Evolutionary conservation across 768 basidiomycete species (phyloP).

Genomic region (Trametes elegans): DNA sequence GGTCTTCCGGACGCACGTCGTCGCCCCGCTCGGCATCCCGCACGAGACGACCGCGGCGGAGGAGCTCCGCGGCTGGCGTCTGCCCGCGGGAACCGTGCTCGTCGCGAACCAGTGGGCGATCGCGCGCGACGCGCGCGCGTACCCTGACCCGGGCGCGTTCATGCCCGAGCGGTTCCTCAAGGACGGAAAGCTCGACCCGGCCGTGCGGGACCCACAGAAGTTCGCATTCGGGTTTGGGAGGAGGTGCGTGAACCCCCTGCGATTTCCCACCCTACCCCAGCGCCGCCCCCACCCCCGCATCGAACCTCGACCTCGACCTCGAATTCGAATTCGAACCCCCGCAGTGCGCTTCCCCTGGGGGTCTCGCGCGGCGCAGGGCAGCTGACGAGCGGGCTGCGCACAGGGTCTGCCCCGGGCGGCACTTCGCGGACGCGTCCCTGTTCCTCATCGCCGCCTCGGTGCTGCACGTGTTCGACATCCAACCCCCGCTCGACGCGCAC

Average conservation of each 20-base stretch:
- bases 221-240: slow-evolving; percentile 10
- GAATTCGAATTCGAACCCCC: too few species aligned
- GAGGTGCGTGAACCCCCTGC: slow-evolving; percentile 1
- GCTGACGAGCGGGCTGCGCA: too few species aligned
- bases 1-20: slow-evolving; percentile 33
- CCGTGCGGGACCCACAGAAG: neutral
- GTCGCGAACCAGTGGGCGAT: slow-evolving; percentile 30
- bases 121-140: slow-evolving; percentile 27
- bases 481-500: slow-evolving; percentile 22
- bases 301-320: neutral
- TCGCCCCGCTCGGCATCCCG: slow-evolving; percentile 30
- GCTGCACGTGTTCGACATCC: slow-evolving; percentile 11
- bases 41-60: slow-evolving; percentile 24
- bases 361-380: too few species aligned
- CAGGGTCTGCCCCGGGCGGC: slow-evolving; percentile 15
- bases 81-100: slow-evolving; percentile 27
- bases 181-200: slow-evolving; percentile 15
- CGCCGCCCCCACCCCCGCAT: neutral
- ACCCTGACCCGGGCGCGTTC: slow-evolving; percentile 29
- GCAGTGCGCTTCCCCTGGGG: too few species aligned
- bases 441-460: slow-evolving; percentile 15
- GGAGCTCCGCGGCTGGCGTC: slow-evolving; percentile 24
- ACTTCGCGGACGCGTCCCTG: slow-evolving; percentile 8
- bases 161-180: slow-evolving; percentile 29
- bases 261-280: too few species aligned